phyloP scores from a whole-genome alignment of 805 yeast genomes.

The Myxozyma udenii region DNA sequence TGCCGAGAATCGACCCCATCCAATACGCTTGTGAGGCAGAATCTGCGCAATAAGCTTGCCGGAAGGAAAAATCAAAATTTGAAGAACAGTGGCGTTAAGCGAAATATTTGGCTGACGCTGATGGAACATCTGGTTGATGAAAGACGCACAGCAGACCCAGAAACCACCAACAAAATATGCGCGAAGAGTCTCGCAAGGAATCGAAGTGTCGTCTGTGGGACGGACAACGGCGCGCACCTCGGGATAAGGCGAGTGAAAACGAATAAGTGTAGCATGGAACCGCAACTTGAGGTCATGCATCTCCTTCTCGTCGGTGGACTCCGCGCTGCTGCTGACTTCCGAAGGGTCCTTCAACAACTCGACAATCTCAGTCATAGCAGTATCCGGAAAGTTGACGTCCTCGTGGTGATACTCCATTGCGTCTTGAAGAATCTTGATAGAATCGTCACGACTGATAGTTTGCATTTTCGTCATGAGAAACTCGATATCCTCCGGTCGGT shows the following conservation, averaged over 20 bases:
- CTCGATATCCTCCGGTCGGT: too few species aligned
- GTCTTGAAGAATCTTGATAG: slow-evolving; percentile 7
- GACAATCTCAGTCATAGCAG: too few species aligned
- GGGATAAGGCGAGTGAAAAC: slow-evolving; percentile 41
- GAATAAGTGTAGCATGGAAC: slow-evolving; percentile 14
- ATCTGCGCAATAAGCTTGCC: slow-evolving; percentile 48
- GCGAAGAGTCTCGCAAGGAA: slow-evolving; percentile 51
- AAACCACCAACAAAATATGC: slow-evolving; percentile 50
- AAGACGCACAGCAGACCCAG: slow-evolving; percentile 55
- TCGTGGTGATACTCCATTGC: slow-evolving; percentile 36
- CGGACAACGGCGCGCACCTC: slow-evolving; percentile 43
- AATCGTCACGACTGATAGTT: slow-evolving; percentile 2
- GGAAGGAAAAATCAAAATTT: slow-evolving; percentile 57
- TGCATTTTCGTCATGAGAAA: too few species aligned
- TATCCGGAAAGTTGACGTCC: slow-evolving; percentile 47
- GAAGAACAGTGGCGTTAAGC: slow-evolving; percentile 52
- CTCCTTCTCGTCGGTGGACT: too few species aligned
- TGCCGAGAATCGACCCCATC: slow-evolving; percentile 40
- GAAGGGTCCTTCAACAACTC: too few species aligned
- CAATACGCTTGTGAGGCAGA: slow-evolving; percentile 45
- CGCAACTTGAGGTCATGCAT: slow-evolving; percentile 9
- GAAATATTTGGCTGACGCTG: slow-evolving; percentile 54
- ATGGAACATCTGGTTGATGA: slow-evolving; percentile 56
- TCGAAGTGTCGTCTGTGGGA: slow-evolving; percentile 44
- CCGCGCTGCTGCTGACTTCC: too few species aligned